Evolutionary conservation across 2,329 filamentous ascomycete species (phyloP).

Genomic region (Diaporthe nobilis): DNA sequence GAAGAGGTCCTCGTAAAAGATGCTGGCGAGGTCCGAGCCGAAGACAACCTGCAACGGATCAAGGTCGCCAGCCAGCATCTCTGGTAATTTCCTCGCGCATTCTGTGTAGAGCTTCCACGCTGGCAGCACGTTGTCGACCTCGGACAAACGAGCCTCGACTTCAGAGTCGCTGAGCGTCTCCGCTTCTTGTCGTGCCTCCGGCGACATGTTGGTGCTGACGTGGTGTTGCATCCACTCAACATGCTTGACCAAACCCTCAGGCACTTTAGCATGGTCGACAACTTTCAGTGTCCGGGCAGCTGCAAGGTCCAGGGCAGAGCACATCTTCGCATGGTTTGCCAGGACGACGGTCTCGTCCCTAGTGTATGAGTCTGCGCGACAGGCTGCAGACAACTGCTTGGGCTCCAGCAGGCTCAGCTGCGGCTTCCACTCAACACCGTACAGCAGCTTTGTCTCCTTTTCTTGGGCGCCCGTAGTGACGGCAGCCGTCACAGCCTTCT

Average conservation of each 20-base stretch:
- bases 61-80: conserved; percentile 51
- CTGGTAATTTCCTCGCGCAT: conserved; percentile 49
- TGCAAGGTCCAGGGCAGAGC: conserved; percentile 42
- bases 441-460: conserved; percentile 49
- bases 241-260: conserved; percentile 46
- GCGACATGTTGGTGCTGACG: conserved; percentile 41
- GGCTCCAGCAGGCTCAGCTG: conserved; percentile 53
- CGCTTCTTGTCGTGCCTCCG: conserved; percentile 42
- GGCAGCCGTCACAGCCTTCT: conserved; percentile 46
- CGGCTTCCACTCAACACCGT: conserved; percentile 55
- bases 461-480: conserved; percentile 45
- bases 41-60: conserved; percentile 56
- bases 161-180: conserved; percentile 43
- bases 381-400: conserved; percentile 47
- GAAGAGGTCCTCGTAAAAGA: conserved; percentile 53
- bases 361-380: conserved; percentile 43
- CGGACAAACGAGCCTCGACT: conserved; percentile 47
- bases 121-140: conserved; percentile 48
- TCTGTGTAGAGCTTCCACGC: conserved; percentile 51
- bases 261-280: conserved; percentile 43
- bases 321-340: conserved; percentile 44
- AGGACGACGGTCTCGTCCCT: conserved; percentile 46
- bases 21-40: conserved; percentile 51
- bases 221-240: conserved; percentile 52
- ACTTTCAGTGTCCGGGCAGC: conserved; percentile 42